Conservation (phyloP, 129 eudicot species). For the Tagetes erecta region DNA sequence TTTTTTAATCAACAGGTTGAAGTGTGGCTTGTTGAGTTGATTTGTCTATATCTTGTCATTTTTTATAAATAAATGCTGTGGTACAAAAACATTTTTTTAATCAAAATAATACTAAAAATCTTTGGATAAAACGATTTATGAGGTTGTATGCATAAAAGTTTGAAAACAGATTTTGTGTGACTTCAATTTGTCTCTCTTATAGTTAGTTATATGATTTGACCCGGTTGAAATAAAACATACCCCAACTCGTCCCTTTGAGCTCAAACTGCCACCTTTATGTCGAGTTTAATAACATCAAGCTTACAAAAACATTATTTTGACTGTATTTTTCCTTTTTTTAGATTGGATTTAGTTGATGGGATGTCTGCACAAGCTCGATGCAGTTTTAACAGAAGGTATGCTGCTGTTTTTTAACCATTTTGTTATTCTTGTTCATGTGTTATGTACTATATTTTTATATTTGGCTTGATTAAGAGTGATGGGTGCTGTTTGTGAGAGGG, state of each 20-base stretch:
- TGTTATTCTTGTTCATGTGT: constrained; percentile 37
- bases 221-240: not conserved
- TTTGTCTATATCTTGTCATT: not conserved
- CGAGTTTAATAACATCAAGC: not conserved
- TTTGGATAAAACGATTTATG: not conserved
- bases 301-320: constrained; percentile 24
- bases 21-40: not conserved
- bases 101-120: not conserved
- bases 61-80: not conserved
- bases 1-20: not conserved
- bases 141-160: not conserved
- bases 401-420: constrained; percentile 36
- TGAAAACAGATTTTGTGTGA: not conserved
- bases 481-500: constrained; percentile 39
- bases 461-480: constrained; percentile 32
- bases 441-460: constrained; percentile 33
- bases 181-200: not conserved
- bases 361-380: constrained; percentile 26
- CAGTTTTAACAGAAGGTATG: constrained; percentile 42
- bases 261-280: not conserved
- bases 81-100: not conserved
- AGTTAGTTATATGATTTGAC: not conserved
- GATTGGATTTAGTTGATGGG: constrained; percentile 34
- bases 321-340: constrained; percentile 12
- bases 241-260: not conserved